phyloP scores from a whole-genome alignment of 768 basidiomycete genomes.

The Tylopilus plumbeoviolaceoides region DNA sequence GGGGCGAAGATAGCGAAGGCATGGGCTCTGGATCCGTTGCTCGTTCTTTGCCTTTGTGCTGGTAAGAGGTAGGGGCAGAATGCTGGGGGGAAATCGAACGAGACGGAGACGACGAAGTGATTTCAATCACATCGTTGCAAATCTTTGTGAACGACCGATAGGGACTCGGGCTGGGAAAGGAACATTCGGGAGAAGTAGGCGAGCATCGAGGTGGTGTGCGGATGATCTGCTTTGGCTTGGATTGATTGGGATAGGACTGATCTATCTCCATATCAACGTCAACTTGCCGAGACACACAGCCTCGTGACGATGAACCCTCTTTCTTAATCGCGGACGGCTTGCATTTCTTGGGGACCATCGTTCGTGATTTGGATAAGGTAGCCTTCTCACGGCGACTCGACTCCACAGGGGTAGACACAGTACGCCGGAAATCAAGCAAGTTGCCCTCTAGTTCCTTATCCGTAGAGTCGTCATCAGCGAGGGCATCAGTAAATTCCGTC shows the following conservation, averaged over 20 bases:
- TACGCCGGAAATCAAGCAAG: conserved; percentile 44
- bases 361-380: conserved; percentile 44
- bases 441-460: conserved; percentile 66
- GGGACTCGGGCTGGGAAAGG: not conserved
- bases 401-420: conserved; percentile 44
- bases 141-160: conserved; percentile 22
- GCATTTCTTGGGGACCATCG: conserved; percentile 31
- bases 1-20: not conserved
- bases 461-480: conserved; percentile 61
- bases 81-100: conserved; percentile 14
- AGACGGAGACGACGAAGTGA: conserved; percentile 30
- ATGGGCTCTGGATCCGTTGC: not conserved
- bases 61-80: not conserved
- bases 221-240: conserved; percentile 1
- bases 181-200: conserved; percentile 14
- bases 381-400: conserved; percentile 33
- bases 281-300: conserved; percentile 43
- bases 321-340: conserved; percentile 21
- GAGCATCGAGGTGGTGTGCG: conserved; percentile 7
- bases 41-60: conserved; percentile 14
- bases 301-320: conserved; percentile 29
- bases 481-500: conserved; percentile 45
- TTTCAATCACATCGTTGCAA: conserved; percentile 27
- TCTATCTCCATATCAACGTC: conserved; percentile 54
- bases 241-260: conserved; percentile 17